phyloP scores from a whole-genome alignment of 1,284 basidiomycete genomes.

The Malassezia dermatis region DNA sequence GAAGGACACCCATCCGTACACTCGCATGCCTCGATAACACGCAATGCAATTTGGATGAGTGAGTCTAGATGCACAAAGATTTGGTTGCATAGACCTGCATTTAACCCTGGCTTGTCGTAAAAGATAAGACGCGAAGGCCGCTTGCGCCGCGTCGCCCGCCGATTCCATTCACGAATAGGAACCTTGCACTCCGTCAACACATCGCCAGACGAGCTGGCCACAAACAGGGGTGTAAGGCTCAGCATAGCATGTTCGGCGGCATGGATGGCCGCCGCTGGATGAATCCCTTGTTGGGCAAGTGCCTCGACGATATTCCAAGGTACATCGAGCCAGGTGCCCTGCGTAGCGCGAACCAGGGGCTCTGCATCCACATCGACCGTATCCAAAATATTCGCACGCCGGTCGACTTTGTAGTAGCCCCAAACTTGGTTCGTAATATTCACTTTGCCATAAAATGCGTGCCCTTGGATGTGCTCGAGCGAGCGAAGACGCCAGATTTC shows the following conservation, averaged over 20 bases:
- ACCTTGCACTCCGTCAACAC: constrained; percentile 75
- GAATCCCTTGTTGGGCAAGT: constrained; percentile 56
- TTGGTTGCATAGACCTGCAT: constrained; percentile 63
- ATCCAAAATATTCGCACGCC: constrained; percentile 59
- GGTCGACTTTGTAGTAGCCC: constrained; percentile 50
- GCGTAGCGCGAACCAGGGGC: constrained; percentile 64
- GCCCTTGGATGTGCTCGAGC: constrained; percentile 55
- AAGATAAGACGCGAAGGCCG: constrained; percentile 75
- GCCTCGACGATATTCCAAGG: constrained; percentile 55
- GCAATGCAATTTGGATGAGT: constrained; percentile 59
- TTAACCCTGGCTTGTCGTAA: constrained; percentile 64
- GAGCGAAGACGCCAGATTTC: constrained; percentile 68
- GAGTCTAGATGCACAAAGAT: constrained; percentile 70
- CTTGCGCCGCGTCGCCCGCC: constrained; percentile 57
- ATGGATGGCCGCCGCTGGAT: constrained; percentile 68
- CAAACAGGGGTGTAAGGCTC: constrained; percentile 59
- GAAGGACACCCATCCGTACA: constrained; percentile 64
- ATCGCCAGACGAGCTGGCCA: constrained; percentile 57
- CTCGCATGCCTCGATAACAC: constrained; percentile 58
- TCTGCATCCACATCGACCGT: constrained; percentile 68
- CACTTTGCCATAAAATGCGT: constrained; percentile 66
- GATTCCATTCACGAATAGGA: constrained; percentile 63
- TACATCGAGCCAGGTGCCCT: constrained; percentile 76
- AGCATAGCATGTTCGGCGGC: constrained; percentile 73
- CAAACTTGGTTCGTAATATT: constrained; percentile 62